phyloP scores from a whole-genome alignment of 2,329 filamentous ascomycete species.

The Cytospora chrysosperma region DNA sequence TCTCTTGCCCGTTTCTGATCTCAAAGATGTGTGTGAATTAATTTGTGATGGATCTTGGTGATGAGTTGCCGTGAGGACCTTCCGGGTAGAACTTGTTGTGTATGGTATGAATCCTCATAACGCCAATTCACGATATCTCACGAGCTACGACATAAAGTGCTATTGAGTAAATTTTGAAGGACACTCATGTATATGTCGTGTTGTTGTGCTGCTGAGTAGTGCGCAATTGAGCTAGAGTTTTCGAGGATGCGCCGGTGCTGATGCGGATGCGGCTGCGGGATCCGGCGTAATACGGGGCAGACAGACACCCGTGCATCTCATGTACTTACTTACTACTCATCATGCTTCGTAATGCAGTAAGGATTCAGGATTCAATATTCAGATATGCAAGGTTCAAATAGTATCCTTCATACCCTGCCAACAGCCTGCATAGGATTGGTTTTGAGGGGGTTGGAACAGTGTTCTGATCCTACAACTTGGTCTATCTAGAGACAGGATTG shows the following conservation, averaged over 20 bases:
- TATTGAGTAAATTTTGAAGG: background rate
- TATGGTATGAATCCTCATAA: background rate
- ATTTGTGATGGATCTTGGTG: no score
- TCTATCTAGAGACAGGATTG: background rate
- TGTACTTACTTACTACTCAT: no score
- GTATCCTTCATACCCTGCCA: no score
- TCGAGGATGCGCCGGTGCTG: background rate
- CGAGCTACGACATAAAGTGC: background rate
- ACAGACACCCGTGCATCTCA: background rate
- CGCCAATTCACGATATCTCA: background rate
- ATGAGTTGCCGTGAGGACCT: background rate
- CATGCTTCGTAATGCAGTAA: no score
- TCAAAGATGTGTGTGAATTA: no score
- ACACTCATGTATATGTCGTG: background rate
- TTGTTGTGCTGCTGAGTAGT: background rate
- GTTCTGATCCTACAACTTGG: background rate
- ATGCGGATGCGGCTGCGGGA: no score
- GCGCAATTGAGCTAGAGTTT: conserved; percentile 1
- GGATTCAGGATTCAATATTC: no score
- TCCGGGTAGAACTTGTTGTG: background rate
- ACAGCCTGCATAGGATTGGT: no score
- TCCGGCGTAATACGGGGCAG: background rate
- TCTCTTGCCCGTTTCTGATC: no score
- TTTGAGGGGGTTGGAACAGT: background rate
- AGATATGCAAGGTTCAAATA: no score